Conservation (phyloP, 1,284 basidiomycete genomes). For the Leccinum subspadiceum region DNA sequence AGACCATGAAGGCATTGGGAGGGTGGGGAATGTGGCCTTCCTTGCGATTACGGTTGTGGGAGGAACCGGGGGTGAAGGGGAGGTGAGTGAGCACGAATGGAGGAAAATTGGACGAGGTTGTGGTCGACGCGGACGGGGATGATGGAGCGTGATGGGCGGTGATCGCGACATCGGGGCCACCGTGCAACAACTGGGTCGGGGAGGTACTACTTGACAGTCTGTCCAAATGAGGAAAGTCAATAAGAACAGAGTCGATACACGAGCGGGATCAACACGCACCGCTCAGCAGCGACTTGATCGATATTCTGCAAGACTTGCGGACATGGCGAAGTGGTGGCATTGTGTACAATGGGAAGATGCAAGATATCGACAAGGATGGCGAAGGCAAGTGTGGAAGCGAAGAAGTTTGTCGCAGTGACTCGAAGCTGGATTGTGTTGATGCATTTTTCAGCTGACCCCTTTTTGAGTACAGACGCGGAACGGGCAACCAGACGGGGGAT, state of each 20-base stretch:
- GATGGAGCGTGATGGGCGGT: constrained; percentile 7
- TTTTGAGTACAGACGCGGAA: constrained; percentile 35
- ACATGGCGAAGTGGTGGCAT: constrained; percentile 37
- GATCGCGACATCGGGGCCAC: constrained; percentile 13
- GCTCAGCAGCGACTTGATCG: constrained; percentile 35
- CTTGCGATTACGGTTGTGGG: constrained; percentile 43
- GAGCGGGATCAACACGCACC: constrained; percentile 21
- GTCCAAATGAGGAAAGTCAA: constrained; percentile 34
- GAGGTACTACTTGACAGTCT: constrained; percentile 17
- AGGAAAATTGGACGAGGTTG: constrained; percentile 14
- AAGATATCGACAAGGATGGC: constrained; percentile 1
- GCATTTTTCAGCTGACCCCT: constrained; percentile 22
- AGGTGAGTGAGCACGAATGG: constrained; percentile 27
- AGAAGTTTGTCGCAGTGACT: constrained; percentile 10
- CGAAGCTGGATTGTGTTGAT: constrained; percentile 3
- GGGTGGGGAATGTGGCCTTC: constrained; percentile 65
- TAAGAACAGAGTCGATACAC: constrained; percentile 26
- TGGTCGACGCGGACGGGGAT: constrained; percentile 23
- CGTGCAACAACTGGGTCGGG: neutral
- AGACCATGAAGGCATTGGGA: constrained; percentile 84
- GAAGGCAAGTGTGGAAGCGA: neutral
- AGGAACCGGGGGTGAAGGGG: constrained; percentile 31
- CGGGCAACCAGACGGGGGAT: constrained; percentile 17
- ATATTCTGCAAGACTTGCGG: constrained; percentile 39
- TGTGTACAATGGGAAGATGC: constrained; percentile 8